Evolutionary conservation across 345 rosid genomes (phyloP).

Genomic region (Balakata baccata): DNA sequence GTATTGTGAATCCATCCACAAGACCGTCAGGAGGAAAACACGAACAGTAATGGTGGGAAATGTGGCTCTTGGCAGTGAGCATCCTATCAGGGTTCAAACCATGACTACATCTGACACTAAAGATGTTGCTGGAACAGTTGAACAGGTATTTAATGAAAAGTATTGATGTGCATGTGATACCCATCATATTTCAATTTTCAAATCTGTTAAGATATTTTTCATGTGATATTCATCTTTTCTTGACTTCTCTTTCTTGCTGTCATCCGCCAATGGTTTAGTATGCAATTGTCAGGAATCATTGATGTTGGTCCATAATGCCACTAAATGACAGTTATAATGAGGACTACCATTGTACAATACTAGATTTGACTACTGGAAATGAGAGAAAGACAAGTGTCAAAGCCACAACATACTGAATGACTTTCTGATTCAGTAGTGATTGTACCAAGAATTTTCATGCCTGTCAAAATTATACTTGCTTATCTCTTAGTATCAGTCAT

Average conservation of each 20-base stretch:
- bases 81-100: conserved; percentile 91
- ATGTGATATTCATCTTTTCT: background rate
- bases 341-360: background rate
- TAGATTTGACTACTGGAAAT: background rate
- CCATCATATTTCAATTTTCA: background rate
- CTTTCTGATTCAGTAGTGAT: background rate
- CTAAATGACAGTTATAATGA: background rate
- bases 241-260: background rate
- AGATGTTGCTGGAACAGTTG: conserved; percentile 88
- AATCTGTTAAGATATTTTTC: conserved; percentile 1
- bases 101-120: conserved; percentile 94
- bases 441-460: too few species aligned
- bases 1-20: conserved; percentile 82
- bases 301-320: background rate
- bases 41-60: conserved; percentile 93
- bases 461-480: too few species aligned
- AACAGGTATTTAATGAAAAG: conserved; percentile 50
- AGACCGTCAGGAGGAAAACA: conserved; percentile 88
- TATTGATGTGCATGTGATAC: background rate
- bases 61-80: conserved; percentile 86
- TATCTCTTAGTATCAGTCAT: conserved; percentile 2
- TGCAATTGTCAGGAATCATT: background rate
- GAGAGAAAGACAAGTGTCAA: background rate
- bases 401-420: background rate
- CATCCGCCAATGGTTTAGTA: background rate